Percentiles rank a stretch among this genome's conserved stretches.
Conservation (phyloP, 306 rosid species). For the Rosa persica region DNA sequence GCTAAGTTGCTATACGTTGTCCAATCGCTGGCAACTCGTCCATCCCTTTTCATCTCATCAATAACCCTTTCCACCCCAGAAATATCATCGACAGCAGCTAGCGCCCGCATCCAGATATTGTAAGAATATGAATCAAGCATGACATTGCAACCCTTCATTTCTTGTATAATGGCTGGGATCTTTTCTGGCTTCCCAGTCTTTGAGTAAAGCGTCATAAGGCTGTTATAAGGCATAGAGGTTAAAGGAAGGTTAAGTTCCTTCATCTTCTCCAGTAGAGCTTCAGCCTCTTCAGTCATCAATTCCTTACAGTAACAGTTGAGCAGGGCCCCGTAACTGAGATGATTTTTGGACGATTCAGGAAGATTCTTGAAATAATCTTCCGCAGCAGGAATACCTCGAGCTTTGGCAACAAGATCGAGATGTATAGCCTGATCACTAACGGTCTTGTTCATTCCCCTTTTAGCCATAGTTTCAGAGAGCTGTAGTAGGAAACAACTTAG, state of each 20-base stretch:
- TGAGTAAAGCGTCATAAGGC: conserved; percentile 81
- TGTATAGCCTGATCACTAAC: conserved; percentile 86
- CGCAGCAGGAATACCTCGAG: conserved; percentile 55
- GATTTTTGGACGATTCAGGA: conserved; percentile 74
- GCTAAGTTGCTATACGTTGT: conserved; percentile 87
- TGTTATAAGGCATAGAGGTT: conserved; percentile 68
- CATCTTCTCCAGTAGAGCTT: conserved; percentile 81
- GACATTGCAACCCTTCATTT: conserved; percentile 64
- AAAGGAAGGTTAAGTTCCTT: conserved; percentile 75
- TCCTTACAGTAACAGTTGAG: conserved; percentile 96
- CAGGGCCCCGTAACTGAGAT: conserved; percentile 78
- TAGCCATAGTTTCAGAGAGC: conserved; percentile 78
- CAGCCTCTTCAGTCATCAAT: conserved; percentile 72
- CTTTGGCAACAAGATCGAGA: conserved; percentile 79
- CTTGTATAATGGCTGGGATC: conserved; percentile 63
- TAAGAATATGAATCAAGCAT: conserved; percentile 65
- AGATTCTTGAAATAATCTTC: conserved; percentile 66
- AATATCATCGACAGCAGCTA: conserved; percentile 71
- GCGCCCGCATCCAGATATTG: conserved; percentile 87
- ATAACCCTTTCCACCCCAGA: conserved; percentile 80
- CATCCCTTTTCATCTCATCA: conserved; percentile 88
- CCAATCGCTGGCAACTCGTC: conserved; percentile 76
- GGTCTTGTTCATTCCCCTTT: conserved; percentile 79
- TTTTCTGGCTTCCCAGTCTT: conserved; percentile 60
- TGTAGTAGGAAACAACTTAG: conserved; percentile 25